Conservation (phyloP, 495 filamentous ascomycete species). For the Xylaria curta region DNA sequence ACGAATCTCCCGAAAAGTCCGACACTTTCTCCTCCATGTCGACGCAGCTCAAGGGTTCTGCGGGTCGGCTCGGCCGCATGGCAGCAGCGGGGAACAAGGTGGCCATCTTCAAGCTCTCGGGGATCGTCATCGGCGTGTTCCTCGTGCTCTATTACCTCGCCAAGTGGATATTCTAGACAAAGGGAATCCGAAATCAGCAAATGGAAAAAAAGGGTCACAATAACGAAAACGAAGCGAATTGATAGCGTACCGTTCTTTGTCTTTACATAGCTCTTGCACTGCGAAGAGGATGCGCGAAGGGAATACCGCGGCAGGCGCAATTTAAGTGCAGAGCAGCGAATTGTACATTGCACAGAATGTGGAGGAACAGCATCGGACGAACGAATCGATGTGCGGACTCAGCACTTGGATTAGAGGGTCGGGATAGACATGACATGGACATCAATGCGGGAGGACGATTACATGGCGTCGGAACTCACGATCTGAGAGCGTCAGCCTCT, state of each 20-base stretch:
- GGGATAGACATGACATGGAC: background rate
- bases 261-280: background rate
- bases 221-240: background rate
- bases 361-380: background rate
- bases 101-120: slow-evolving; percentile 86
- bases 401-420: background rate
- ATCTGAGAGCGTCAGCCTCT: background rate
- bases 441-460: background rate
- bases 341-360: background rate
- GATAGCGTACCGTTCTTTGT: background rate
- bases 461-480: background rate
- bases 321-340: background rate
- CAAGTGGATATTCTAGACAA: slow-evolving; percentile 67
- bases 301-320: background rate
- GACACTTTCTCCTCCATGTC: slow-evolving; percentile 67
- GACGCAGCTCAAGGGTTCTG: slow-evolving; percentile 79
- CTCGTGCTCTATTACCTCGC: slow-evolving; percentile 76
- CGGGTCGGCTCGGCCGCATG: slow-evolving; percentile 87
- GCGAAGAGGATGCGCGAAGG: background rate
- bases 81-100: slow-evolving; percentile 88
- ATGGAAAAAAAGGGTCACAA: background rate
- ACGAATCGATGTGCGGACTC: background rate
- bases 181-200: background rate
- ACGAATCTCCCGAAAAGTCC: slow-evolving; percentile 39
- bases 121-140: slow-evolving; percentile 76